Base-by-base conservation (phyloP, 2,329 filamentous ascomycete genomes). In the Chalaropsis thielavioides region DNA sequence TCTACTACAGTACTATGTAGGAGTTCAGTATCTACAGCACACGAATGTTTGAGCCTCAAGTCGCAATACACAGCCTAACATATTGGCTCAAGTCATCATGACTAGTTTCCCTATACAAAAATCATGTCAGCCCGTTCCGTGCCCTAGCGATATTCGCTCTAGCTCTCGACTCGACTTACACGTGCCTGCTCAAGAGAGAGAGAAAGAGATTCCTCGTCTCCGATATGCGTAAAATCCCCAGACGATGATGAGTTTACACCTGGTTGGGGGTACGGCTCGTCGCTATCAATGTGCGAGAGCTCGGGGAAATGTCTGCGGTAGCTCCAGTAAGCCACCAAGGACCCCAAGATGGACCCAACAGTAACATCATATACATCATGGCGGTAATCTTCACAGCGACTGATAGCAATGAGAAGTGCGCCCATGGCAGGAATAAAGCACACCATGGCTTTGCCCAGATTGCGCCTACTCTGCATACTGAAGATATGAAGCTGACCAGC, bases 301-400 rank as follows among this genome's bases (percentile, higher is more conserved):
- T 74, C 73, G 6, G 84, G 84, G 78, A 82, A 87, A 71, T 86
- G 85, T 68, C 83, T 75, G 67, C 84, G 75, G 70, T 88, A 88
- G 68, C 82, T 86, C 78, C 84, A 87, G 71, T 84, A 84, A 2
- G 84, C 81, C 38, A 87, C 74, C 3, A 75, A 72, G 72, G 81
- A 81, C 2, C 86, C 86, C 15, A 89, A 75, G 31, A 81, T 72
- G 0, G 81, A 81, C 0, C 86, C 86, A 5, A 81, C 78, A 62
- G 79, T 81, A 13, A 89, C 85, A 70, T 89, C 86, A 68, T 85
- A 87, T 1, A 87, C 85, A 68, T 89, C 85, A 69, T 89, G 86
- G 61, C 86, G 76, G 71, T 89, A 88, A 72, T 88, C 85, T 73
- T 88, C 81, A 69, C 83, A 86, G 6, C 86, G 78, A 58, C 83